Conservation (phyloP, 2,329 filamentous ascomycete species). For the Lachnellula occidentalis region DNA sequence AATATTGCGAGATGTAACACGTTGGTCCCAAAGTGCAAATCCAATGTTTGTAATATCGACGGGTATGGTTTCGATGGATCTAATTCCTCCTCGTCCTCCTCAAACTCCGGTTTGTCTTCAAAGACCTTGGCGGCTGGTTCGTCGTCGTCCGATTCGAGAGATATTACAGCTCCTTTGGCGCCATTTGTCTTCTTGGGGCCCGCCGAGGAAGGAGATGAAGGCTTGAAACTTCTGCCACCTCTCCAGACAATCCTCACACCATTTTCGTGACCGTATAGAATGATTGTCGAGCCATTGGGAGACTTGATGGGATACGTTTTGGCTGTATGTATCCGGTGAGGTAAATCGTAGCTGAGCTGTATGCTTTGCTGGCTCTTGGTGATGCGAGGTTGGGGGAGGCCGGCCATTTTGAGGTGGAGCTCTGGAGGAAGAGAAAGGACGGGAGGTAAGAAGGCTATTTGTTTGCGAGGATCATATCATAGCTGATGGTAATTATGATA, state of each 20-base stretch:
- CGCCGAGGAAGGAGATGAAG: slow-evolving; percentile 32
- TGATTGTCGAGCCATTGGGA: slow-evolving; percentile 56
- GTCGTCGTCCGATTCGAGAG: slow-evolving; percentile 60
- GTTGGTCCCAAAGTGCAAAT: slow-evolving; percentile 53
- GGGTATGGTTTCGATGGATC: slow-evolving; percentile 39
- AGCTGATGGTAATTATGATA: too few relatives aligned
- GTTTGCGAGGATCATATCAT: too few relatives aligned
- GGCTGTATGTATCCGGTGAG: slow-evolving; percentile 52
- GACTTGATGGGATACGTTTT: slow-evolving; percentile 57
- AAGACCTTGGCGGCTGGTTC: slow-evolving; percentile 34
- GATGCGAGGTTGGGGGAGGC: slow-evolving; percentile 22
- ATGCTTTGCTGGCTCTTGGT: slow-evolving; percentile 22
- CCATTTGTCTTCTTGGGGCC: slow-evolving; percentile 46
- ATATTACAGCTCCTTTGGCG: slow-evolving; percentile 51
- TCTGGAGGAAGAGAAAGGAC: not conserved
- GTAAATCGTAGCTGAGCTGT: slow-evolving; percentile 50
- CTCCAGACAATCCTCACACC: slow-evolving; percentile 58
- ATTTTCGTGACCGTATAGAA: slow-evolving; percentile 59
- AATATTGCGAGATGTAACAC: slow-evolving; percentile 52
- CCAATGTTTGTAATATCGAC: slow-evolving; percentile 54
- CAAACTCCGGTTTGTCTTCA: slow-evolving; percentile 54
- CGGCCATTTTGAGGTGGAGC: slow-evolving; percentile 15
- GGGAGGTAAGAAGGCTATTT: not conserved
- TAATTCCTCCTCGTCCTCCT: slow-evolving; percentile 42
- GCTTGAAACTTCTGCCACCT: slow-evolving; percentile 55